These are phyloP conservation scores for Arabis hirsuta DNA, from an alignment of 345 rosid genomes.

Conservation along the genomic window DNA sequence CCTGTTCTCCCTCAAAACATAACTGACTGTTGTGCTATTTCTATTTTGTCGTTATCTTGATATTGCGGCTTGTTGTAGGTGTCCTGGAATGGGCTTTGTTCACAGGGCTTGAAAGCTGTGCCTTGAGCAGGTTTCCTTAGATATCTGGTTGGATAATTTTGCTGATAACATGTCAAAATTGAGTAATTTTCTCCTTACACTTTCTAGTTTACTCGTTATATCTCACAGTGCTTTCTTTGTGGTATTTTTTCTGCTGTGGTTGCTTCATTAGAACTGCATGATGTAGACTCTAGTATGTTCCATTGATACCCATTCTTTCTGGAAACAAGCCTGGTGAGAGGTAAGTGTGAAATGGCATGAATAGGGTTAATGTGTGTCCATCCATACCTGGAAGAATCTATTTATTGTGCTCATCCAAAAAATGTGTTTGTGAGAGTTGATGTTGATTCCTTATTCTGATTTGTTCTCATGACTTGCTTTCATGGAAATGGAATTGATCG, in stretches of 20 bases:
- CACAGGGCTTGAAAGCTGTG: conserved; percentile 35
- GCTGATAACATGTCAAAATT: conserved; percentile 19
- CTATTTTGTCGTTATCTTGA: conserved; percentile 21
- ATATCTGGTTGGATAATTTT: conserved; percentile 17
- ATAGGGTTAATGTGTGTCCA: background rate
- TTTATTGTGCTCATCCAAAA: background rate
- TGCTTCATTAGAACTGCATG: conserved; percentile 21
- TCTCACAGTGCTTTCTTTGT: background rate
- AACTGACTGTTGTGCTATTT: conserved; percentile 10
- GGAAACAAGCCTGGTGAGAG: conserved; percentile 20
- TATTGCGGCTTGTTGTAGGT: conserved; percentile 41
- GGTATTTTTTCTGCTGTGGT: conserved; percentile 3
- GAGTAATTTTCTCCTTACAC: background rate
- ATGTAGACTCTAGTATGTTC: background rate
- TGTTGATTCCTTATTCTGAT: conserved; percentile 17
- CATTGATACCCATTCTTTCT: conserved; percentile 3
- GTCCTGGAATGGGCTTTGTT: conserved; percentile 35
- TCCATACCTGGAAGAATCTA: background rate
- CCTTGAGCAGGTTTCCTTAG: conserved; percentile 33
- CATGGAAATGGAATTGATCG: conserved; percentile 1
- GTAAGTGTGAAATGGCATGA: conserved; percentile 22
- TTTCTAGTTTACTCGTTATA: conserved; percentile 1
- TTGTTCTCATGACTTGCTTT: conserved; percentile 28
- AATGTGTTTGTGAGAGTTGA: background rate
- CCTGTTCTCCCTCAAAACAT: conserved; percentile 30